Evolutionary conservation across 768 basidiomycete genomes (phyloP).

Genomic region (Boletus edulis): DNA sequence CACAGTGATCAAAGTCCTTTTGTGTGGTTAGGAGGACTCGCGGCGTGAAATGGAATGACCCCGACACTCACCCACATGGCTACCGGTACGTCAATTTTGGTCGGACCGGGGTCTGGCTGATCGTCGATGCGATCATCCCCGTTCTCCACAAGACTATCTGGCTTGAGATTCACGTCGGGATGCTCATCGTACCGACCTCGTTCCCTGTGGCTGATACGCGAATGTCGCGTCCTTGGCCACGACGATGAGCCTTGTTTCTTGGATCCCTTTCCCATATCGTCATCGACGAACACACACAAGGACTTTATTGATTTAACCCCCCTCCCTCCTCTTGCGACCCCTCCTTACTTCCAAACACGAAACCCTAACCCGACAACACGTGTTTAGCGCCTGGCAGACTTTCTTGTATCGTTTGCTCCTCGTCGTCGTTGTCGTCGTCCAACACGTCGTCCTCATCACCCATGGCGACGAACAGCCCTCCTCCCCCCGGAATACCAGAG

Average conservation of each 20-base stretch:
- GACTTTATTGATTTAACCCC: neutral
- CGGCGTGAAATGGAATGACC: neutral
- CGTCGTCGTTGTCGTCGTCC: constrained; percentile 17
- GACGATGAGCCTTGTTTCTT: neutral
- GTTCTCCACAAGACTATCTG: neutral
- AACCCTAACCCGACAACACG: constrained; percentile 32
- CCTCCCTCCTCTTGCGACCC: neutral
- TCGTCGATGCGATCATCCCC: neutral
- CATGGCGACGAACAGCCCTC: constrained; percentile 28
- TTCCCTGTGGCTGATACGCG: neutral
- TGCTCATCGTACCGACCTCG: neutral
- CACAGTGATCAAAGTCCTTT: constrained; percentile 97
- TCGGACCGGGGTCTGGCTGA: neutral
- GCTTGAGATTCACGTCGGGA: neutral
- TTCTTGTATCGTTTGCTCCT: constrained; percentile 2
- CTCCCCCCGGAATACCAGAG: constrained; percentile 41
- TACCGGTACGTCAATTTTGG: constrained; percentile 58
- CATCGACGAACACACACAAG: neutral
- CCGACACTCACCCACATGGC: constrained; percentile 88
- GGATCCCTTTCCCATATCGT: neutral
- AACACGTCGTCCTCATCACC: constrained; percentile 23
- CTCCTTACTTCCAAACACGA: neutral
- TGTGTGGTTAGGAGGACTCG: neutral
- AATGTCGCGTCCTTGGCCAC: neutral
- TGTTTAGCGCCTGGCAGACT: constrained; percentile 22